Conservation (phyloP, 306 rosid genomes). For the Cicer yamashitae region DNA sequence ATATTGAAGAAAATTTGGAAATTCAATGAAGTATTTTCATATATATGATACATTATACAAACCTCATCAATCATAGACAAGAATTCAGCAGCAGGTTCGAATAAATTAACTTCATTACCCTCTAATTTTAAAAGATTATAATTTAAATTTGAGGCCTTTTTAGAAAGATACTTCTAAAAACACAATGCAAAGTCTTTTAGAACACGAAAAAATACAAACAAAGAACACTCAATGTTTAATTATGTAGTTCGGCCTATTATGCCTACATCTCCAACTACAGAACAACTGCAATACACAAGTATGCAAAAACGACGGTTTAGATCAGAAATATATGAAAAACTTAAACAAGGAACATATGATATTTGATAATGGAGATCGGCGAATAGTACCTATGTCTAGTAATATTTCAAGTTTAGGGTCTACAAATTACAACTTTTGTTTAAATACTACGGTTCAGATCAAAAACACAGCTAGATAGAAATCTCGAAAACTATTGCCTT, state of each 20-base stretch:
- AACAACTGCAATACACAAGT: too few species aligned
- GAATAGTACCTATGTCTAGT: too few species aligned
- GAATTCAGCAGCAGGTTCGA: constrained; percentile 93
- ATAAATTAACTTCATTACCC: constrained; percentile 82
- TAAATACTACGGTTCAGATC: not conserved
- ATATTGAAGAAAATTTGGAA: constrained; percentile 18
- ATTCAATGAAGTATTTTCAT: constrained; percentile 27
- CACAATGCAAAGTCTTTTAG: not conserved
- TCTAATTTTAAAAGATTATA: constrained; percentile 41
- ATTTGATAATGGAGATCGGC: too few species aligned
- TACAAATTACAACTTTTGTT: too few species aligned
- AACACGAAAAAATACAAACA: too few species aligned
- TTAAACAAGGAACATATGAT: too few species aligned
- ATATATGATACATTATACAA: not conserved
- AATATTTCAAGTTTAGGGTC: too few species aligned
- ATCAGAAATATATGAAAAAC: too few species aligned
- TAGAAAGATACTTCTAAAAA: not conserved
- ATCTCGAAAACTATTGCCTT: constrained; percentile 52
- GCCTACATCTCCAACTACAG: too few species aligned
- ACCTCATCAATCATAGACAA: constrained; percentile 81
- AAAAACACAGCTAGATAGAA: constrained; percentile 2
- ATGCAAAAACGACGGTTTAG: too few species aligned
- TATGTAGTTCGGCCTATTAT: too few species aligned
- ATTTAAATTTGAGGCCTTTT: not conserved
- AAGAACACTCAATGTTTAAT: too few species aligned